phyloP scores from a whole-genome alignment of 2,329 filamentous ascomycete genomes.

The Colletotrichum sp. region DNA sequence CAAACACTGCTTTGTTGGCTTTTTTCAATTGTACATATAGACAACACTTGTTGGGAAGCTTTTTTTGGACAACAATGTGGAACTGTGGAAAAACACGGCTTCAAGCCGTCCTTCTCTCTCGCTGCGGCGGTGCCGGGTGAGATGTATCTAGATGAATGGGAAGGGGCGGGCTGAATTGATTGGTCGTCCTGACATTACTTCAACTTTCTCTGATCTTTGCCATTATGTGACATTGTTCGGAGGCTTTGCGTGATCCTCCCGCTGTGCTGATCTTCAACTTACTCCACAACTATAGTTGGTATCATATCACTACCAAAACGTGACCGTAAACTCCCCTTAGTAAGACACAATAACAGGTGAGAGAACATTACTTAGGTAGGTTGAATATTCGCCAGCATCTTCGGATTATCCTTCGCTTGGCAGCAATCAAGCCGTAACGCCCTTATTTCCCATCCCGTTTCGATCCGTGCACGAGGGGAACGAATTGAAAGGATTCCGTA shows the following conservation, averaged over 20 bases:
- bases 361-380: neutral
- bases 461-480: neutral
- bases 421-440: neutral
- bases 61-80: conserved; percentile 9
- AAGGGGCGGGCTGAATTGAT: conserved; percentile 1
- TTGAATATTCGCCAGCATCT: neutral
- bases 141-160: conserved; percentile 6
- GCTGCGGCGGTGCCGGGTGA: conserved; percentile 8
- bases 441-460: neutral
- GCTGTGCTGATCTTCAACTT: accelerated
- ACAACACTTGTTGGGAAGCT: neutral
- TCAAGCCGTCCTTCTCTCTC: neutral
- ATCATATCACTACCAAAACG: neutral
- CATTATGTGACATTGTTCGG: neutral
- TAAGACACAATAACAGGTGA: neutral
- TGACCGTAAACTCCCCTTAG: neutral
- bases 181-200: conserved; percentile 4
- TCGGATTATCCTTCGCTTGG: neutral
- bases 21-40: conserved; percentile 19
- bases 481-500: neutral
- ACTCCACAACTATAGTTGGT: neutral
- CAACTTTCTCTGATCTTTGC: neutral
- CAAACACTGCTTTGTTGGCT: conserved; percentile 4
- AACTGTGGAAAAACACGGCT: neutral
- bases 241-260: neutral